Evolutionary conservation across 805 yeast species (phyloP), one percentile per base, ranked within the genome.

Genomic region (Starmerella stellata): DNA sequence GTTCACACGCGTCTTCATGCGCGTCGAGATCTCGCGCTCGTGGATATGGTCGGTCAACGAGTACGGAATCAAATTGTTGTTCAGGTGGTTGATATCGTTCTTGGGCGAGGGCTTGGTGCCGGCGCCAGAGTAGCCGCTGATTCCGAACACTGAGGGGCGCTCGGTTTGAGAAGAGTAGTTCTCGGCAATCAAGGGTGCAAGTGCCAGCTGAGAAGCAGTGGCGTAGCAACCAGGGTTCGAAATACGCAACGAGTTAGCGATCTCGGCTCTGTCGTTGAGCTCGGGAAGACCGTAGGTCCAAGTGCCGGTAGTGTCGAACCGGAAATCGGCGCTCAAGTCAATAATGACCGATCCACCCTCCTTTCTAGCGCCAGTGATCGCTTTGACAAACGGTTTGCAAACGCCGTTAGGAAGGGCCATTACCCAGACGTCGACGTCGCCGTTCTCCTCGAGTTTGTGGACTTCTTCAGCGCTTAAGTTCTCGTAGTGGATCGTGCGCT

Each of bases 371-470:
- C 38, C 21, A 27, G 58, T 57, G 25, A 63, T 55, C 9, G 68
- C 64, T 30, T 59, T 60, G 5, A 63, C 68, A 49, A 64, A 62
- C n/a, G 68, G 68, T 54, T 58, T 56, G 54, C 96, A 90, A 29
- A 90, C 95, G 36, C 95, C 95, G 57, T 90, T 90, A 46, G 99
- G 99, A 52, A 90, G 69, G 2, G 98, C 98, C 98, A 92, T 90
- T 21, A 92, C 93, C 98, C 99, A 90, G 38, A 85, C 77, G 53
- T 90, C 98, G 42, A 90, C 80, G 38, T 72, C 79, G 36, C 74
- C 72, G 35, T 72, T 64, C 46, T 74, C 68, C 60, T 87, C 98
- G 45, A 90, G 62, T 46, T 65, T 62, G 53, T 73, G 73, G 47
- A 90, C 77, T 51, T 90, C 96, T 53, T 82, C 95, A 34, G 76